A percentile compares a stretch with the other conserved stretches of the same genome.
These are phyloP conservation scores for Nicotiana undulata DNA, from an alignment of 257 asterid genomes.

Conservation along the genomic window DNA sequence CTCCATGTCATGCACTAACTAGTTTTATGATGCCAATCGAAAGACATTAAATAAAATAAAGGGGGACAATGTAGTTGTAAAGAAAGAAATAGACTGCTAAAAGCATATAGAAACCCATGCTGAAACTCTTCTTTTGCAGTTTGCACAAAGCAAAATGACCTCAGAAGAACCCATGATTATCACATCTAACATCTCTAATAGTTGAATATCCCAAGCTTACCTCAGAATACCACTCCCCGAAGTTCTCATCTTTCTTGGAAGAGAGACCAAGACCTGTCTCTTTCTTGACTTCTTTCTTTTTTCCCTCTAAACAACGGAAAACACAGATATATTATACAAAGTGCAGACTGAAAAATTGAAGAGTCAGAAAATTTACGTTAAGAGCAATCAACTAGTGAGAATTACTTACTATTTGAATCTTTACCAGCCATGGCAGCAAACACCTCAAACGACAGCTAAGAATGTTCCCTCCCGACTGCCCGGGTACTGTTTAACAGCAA, in stretches of 20 bases:
- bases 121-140: not conserved
- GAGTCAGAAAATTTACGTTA: not conserved
- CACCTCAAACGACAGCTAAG: not conserved
- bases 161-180: not conserved
- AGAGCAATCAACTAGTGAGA: not conserved
- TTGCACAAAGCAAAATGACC: not conserved
- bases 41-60: not conserved
- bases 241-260: conserved; percentile 81
- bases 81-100: not conserved
- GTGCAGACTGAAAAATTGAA: not conserved
- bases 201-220: conserved; percentile 24
- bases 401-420: conserved; percentile 1
- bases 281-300: conserved; percentile 82
- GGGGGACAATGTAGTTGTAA: too few species aligned
- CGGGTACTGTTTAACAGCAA: not conserved
- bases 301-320: conserved; percentile 49
- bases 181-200: not conserved
- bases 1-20: not conserved
- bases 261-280: conserved; percentile 96
- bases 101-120: not conserved
- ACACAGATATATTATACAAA: not conserved
- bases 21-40: not conserved
- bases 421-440: conserved; percentile 9
- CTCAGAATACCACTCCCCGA: conserved; percentile 99
- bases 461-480: not conserved